Evolutionary conservation across 2,329 filamentous ascomycete genomes (phyloP), one percentile per base, ranked within the genome.

Genomic region (Colletotrichum destructivum): DNA sequence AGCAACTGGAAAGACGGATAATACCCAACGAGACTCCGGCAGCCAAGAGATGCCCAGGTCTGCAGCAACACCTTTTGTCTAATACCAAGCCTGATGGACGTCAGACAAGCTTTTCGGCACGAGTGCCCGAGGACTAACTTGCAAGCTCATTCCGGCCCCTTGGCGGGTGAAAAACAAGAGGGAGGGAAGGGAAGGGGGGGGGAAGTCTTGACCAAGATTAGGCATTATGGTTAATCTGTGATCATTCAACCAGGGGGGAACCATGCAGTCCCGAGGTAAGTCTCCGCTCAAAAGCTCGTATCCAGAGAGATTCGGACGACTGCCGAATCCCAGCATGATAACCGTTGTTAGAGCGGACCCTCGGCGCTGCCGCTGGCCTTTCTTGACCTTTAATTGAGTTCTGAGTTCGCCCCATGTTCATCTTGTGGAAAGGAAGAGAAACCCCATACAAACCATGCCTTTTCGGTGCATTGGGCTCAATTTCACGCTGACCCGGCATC

Each of bases 251-350:
- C 26, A 15, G 55, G 35, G 40, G 66, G 54, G 31, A 40, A 38
- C 61, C 66, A 21, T 66, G 66, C 21, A 1, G n/a, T 5, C n/a
- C 16, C 23, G 26, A 44, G 40, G 31, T 8, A 18, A 47, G 13
- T 46, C 44, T 47, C 61, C 61, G 47, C 54, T 26, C 46, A 54
- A 64, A 69, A 69, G 35, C 62, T 69, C 66, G 66, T 69, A 69
- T 69, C 54, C 61, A 60, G 31, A 65, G 55, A 55, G 40, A 55
- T 65, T n/a, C 61, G 54, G 54, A 60, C 52, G 66, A 66, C 52
- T 47, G 54, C 62, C 61, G 54, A 65, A 66, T 52, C 55, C 60
- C 23, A 35, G 60, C 21, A 46, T 15, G 8, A 16, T 11, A 26
- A 26, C 23, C 23, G 23, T 26, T 26, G 23, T 3, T 26, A 3